Percentiles rank a stretch among this genome's conserved stretches.
Evolutionary conservation across 1,284 basidiomycete genomes (phyloP).

Genomic region (Irpex sp.): DNA sequence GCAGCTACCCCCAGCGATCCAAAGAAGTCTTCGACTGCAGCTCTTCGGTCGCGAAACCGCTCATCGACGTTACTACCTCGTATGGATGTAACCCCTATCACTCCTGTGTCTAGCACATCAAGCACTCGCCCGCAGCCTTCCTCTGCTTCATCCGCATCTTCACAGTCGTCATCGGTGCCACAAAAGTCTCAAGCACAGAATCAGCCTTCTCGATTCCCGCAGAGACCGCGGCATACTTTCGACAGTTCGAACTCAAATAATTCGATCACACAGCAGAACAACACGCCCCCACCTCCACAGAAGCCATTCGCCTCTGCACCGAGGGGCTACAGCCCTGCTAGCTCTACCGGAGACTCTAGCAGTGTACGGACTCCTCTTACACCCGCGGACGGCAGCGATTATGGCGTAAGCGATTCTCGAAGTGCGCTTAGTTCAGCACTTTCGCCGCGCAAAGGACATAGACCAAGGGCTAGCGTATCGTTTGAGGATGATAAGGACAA

Average conservation of each 20-base stretch:
- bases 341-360: slow-evolving; percentile 77
- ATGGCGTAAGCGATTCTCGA: slow-evolving; percentile 31
- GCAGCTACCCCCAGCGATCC: slow-evolving; percentile 7
- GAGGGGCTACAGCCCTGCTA: slow-evolving; percentile 63
- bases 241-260: background rate
- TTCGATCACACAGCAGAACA: slow-evolving; percentile 7
- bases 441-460: slow-evolving; percentile 28
- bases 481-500: slow-evolving; percentile 36
- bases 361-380: slow-evolving; percentile 68
- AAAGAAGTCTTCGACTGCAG: slow-evolving; percentile 7
- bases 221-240: slow-evolving; percentile 7
- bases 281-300: slow-evolving; percentile 20
- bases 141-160: slow-evolving; percentile 9
- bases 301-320: slow-evolving; percentile 47
- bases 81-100: slow-evolving; percentile 9
- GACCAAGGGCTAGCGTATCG: slow-evolving; percentile 56
- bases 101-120: background rate
- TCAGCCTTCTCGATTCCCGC: slow-evolving; percentile 5
- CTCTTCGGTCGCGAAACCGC: slow-evolving; percentile 14
- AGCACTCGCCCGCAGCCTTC: slow-evolving; percentile 14
- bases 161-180: slow-evolving; percentile 11
- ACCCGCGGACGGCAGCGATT: slow-evolving; percentile 70
- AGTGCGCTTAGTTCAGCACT: slow-evolving; percentile 6
- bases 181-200: slow-evolving; percentile 10
- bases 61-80: slow-evolving; percentile 17